These are phyloP conservation scores for Hondaea fermentalgiana DNA, from an alignment of 108 stramenopile genomes.

Conservation along the genomic window DNA sequence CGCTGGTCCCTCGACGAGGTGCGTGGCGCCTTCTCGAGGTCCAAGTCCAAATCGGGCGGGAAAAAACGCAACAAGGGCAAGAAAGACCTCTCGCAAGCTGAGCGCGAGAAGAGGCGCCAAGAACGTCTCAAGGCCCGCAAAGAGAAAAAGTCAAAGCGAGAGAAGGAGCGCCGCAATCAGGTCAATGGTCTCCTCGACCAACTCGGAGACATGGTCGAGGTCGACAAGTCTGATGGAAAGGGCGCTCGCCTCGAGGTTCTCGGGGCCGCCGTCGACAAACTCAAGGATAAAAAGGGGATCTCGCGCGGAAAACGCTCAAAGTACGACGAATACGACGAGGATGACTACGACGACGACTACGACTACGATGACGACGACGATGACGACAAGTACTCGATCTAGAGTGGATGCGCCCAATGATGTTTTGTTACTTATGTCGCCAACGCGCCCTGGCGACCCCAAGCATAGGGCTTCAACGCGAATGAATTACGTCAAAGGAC, in stretches of 20 bases:
- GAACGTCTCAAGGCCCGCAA: slow-evolving; percentile 4
- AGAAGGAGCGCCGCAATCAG: background rate
- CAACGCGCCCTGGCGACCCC: too few species aligned
- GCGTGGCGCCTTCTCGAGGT: background rate
- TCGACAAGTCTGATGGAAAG: background rate
- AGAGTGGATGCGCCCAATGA: too few species aligned
- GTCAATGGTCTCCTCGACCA: background rate
- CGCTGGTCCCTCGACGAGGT: slow-evolving; percentile 13
- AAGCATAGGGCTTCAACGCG: too few species aligned
- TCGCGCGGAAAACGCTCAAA: background rate
- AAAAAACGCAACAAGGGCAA: background rate
- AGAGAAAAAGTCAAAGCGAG: background rate
- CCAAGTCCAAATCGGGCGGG: background rate
- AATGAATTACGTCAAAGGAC: too few species aligned
- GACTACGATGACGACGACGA: background rate
- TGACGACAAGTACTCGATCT: too few species aligned
- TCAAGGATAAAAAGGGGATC: background rate
- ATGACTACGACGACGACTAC: background rate
- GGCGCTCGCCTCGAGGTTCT: background rate
- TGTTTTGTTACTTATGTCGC: too few species aligned
- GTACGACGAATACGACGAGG: background rate
- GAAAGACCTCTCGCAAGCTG: background rate
- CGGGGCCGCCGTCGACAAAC: background rate
- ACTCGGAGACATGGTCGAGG: background rate
- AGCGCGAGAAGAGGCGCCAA: background rate